These are phyloP conservation scores for Betula pendula DNA, from an alignment of 306 rosid genomes.

Conservation along the genomic window DNA sequence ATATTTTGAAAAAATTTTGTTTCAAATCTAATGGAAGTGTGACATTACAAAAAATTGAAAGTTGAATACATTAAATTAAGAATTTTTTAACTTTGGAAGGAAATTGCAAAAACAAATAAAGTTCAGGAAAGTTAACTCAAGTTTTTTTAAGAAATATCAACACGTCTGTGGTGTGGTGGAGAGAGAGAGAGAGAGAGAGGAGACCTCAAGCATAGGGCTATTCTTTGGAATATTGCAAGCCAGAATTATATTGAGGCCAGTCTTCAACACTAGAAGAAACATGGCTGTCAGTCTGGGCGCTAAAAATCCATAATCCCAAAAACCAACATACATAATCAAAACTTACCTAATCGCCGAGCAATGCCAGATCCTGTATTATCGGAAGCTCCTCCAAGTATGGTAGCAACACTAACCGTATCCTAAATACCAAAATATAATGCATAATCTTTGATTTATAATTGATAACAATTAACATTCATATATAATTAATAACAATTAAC, in stretches of 20 bases:
- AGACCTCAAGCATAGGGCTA: constrained; percentile 75
- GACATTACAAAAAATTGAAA: too few species aligned
- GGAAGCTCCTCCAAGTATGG: constrained; percentile 81
- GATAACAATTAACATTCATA: too few species aligned
- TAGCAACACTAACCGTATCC: constrained; percentile 61
- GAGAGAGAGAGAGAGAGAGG: constrained; percentile 6
- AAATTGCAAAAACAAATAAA: too few species aligned
- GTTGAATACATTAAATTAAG: too few species aligned
- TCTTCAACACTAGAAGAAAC: constrained; percentile 60
- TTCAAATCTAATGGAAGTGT: too few species aligned
- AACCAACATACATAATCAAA: neutral
- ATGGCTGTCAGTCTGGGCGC: constrained; percentile 8
- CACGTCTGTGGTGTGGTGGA: too few species aligned
- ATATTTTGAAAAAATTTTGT: too few species aligned
- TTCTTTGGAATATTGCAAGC: constrained; percentile 86
- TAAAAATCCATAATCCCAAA: neutral
- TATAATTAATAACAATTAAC: too few species aligned
- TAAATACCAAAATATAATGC: constrained; percentile 10
- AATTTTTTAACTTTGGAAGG: too few species aligned
- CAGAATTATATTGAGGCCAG: constrained; percentile 74
- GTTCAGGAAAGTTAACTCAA: too few species aligned
- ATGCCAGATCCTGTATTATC: constrained; percentile 87
- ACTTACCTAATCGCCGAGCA: constrained; percentile 77
- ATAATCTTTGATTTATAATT: neutral
- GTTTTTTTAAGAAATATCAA: too few species aligned